A percentile compares a stretch with the other conserved stretches of the same genome.
Evolutionary conservation across 176 grass and related monocot species (phyloP).

Genomic region (Bothriochloa decipiens): DNA sequence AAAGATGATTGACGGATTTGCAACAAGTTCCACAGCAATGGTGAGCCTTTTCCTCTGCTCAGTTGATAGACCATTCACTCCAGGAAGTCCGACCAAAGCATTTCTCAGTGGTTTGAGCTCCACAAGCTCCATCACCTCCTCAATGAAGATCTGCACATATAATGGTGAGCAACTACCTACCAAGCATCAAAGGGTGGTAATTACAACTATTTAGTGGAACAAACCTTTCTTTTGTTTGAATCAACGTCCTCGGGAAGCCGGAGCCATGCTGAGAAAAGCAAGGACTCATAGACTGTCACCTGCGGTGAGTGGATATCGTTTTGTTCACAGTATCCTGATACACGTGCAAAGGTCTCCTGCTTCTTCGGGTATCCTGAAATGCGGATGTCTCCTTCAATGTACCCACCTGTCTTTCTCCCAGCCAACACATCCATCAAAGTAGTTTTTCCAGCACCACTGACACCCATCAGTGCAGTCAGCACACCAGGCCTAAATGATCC

Average conservation of each 20-base stretch:
- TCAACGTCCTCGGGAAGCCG: conserved; percentile 74
- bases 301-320: conserved; percentile 93
- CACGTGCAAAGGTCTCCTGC: conserved; percentile 92
- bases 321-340: conserved; percentile 93
- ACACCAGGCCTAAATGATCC: conserved; percentile 63
- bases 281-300: conserved; percentile 82
- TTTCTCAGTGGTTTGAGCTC: conserved; percentile 67
- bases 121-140: conserved; percentile 90
- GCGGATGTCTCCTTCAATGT: conserved; percentile 68
- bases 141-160: conserved; percentile 67
- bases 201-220: conserved; percentile 14
- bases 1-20: conserved; percentile 89
- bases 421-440: conserved; percentile 69
- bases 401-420: conserved; percentile 61
- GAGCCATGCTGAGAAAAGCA: conserved; percentile 90
- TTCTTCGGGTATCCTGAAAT: conserved; percentile 94
- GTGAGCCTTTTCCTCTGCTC: conserved; percentile 90
- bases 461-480: conserved; percentile 66
- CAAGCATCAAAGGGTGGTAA: not conserved
- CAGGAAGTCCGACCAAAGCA: conserved; percentile 75
- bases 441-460: conserved; percentile 72
- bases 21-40: conserved; percentile 87
- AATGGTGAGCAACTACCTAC: conserved; percentile 40
- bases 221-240: conserved; percentile 68
- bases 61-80: conserved; percentile 80